Percentiles rank a stretch among this genome's conserved stretches.
Conservation (phyloP, 345 rosid species). For the Adansonia digitata region DNA sequence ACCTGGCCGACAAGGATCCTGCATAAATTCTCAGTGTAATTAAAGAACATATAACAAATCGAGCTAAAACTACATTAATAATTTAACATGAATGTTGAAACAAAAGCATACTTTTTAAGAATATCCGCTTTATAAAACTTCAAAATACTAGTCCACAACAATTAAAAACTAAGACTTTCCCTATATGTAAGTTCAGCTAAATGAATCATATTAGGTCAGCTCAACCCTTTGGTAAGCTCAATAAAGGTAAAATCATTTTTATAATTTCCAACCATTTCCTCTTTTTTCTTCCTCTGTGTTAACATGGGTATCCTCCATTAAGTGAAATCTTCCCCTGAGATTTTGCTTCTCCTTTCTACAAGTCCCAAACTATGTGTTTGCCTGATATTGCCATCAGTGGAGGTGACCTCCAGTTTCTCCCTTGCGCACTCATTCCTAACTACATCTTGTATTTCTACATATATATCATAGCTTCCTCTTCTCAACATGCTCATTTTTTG, state of each 20-base stretch:
- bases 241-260: not conserved
- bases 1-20: conserved; percentile 97
- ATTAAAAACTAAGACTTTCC: not conserved
- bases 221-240: not conserved
- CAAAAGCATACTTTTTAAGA: not conserved
- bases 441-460: not conserved
- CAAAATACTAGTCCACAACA: not conserved
- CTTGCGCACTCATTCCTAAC: not conserved
- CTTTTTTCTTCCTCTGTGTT: not conserved
- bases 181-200: not conserved
- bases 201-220: not conserved
- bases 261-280: not conserved
- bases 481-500: not conserved
- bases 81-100: not conserved
- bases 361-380: not conserved
- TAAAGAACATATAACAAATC: not conserved
- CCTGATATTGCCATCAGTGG: not conserved
- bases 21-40: conserved; percentile 19
- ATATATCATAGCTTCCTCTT: not conserved
- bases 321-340: not conserved
- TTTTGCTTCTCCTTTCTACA: not conserved
- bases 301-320: not conserved
- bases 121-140: not conserved
- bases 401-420: not conserved
- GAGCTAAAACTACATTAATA: not conserved